Evolutionary conservation across 371 early-diverging fungal species (phyloP).

Genomic region (Blakeslea trispora): DNA sequence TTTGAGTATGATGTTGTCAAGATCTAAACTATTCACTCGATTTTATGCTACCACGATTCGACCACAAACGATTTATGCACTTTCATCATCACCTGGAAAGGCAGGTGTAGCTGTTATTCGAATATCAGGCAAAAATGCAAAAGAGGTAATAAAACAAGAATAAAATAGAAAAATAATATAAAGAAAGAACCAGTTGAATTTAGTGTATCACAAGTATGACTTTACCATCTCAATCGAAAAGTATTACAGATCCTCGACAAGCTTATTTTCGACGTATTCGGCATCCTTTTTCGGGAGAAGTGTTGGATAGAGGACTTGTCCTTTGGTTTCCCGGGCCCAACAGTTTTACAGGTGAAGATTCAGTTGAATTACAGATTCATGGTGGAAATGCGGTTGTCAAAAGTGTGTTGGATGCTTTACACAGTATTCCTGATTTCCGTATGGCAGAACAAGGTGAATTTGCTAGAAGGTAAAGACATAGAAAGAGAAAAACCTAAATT

Average conservation of each 20-base stretch:
- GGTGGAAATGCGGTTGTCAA: slow-evolving; percentile 76
- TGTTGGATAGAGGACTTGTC: slow-evolving; percentile 65
- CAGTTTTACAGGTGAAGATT: slow-evolving; percentile 83
- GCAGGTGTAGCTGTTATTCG: slow-evolving; percentile 83
- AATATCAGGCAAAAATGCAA: slow-evolving; percentile 67
- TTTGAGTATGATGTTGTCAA: background rate
- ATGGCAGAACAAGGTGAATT: slow-evolving; percentile 84
- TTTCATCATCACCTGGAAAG: slow-evolving; percentile 76
- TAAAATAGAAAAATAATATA: background rate
- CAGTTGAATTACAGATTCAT: slow-evolving; percentile 79
- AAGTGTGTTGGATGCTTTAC: slow-evolving; percentile 62
- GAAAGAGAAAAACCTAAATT: background rate
- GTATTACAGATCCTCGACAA: slow-evolving; percentile 42
- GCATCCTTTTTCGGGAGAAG: slow-evolving; percentile 50
- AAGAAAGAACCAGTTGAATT: background rate
- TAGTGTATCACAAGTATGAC: slow-evolving; percentile 26
- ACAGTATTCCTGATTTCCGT: slow-evolving; percentile 47
- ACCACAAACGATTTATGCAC: slow-evolving; percentile 69
- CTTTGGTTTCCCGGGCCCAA: slow-evolving; percentile 73
- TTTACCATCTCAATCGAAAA: background rate
- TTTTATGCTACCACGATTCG: background rate
- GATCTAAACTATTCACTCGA: background rate
- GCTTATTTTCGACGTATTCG: slow-evolving; percentile 53
- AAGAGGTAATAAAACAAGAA: slow-evolving; percentile 31
- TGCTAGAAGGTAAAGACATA: slow-evolving; percentile 53